These are phyloP conservation scores for Pelargonium fulgidum DNA, from an alignment of 441 rosid species.

Conservation along the genomic window DNA sequence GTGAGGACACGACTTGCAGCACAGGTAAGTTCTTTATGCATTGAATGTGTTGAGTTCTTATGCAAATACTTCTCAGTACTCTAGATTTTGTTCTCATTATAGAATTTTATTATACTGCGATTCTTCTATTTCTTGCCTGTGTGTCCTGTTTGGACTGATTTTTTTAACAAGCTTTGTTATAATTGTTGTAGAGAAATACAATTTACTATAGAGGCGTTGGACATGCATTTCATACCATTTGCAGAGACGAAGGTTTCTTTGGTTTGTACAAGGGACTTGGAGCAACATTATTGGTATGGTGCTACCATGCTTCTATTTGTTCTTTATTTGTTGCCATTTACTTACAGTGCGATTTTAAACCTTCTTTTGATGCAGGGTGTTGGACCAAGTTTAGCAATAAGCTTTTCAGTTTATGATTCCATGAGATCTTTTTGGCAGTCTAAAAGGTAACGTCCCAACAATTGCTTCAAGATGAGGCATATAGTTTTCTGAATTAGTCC, in stretches of 20 bases:
- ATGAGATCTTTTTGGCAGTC: slow-evolving; percentile 76
- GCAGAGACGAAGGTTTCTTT: slow-evolving; percentile 61
- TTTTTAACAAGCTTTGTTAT: slow-evolving; percentile 1
- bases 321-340: not conserved
- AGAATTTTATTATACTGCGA: not conserved
- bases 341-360: slow-evolving; percentile 5
- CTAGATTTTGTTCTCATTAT: not conserved
- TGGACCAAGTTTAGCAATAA: slow-evolving; percentile 84
- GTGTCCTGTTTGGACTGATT: not conserved
- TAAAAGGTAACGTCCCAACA: slow-evolving; percentile 39
- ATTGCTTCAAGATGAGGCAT: not conserved
- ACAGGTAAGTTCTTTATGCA: slow-evolving; percentile 42
- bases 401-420: slow-evolving; percentile 78
- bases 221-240: slow-evolving; percentile 67
- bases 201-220: slow-evolving; percentile 73
- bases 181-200: slow-evolving; percentile 50
- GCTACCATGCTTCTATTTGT: slow-evolving; percentile 9
- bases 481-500: not conserved
- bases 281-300: slow-evolving; percentile 67
- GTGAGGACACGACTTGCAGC: slow-evolving; percentile 95
- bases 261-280: slow-evolving; percentile 96
- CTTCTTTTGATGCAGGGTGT: slow-evolving; percentile 50
- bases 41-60: not conserved
- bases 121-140: not conserved
- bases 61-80: not conserved